phyloP scores from a whole-genome alignment of 805 yeast genomes.

The Candida maris region DNA sequence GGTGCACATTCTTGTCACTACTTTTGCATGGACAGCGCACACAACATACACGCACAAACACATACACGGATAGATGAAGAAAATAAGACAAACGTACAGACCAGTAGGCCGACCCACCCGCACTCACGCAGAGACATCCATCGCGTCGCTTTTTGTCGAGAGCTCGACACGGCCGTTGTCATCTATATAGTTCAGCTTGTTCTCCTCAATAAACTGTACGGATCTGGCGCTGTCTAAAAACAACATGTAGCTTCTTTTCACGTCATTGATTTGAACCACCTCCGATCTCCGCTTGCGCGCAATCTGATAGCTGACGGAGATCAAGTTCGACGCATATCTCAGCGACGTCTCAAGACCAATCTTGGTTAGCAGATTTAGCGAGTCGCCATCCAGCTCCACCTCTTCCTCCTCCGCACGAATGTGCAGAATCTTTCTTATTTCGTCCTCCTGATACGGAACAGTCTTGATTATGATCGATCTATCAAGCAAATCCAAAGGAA shows the following conservation, averaged over 20 bases:
- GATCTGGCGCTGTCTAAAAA: constrained; percentile 87
- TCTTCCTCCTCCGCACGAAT: constrained; percentile 80
- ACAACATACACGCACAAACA: no score
- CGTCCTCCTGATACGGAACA: constrained; percentile 79
- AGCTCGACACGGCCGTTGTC: constrained; percentile 72
- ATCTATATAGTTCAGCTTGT: constrained; percentile 58
- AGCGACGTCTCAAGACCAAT: constrained; percentile 77
- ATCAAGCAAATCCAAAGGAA: constrained; percentile 93
- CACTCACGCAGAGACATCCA: constrained; percentile 31
- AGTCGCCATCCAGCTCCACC: constrained; percentile 60
- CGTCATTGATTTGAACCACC: constrained; percentile 58
- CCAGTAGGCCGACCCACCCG: neutral
- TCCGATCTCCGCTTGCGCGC: constrained; percentile 73
- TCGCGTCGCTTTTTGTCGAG: constrained; percentile 35
- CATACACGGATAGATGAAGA: no score
- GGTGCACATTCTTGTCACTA: neutral
- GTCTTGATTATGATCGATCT: constrained; percentile 90
- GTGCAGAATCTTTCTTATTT: constrained; percentile 74
- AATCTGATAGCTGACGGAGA: constrained; percentile 86
- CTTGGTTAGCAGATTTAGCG: constrained; percentile 67
- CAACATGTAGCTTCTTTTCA: constrained; percentile 77
- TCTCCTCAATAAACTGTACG: constrained; percentile 58
- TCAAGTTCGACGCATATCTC: constrained; percentile 86
- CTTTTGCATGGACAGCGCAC: no score
- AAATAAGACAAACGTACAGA: neutral